Percentiles rank a stretch among this genome's conserved stretches.
phyloP scores from a whole-genome alignment of 139 green algal genomes.

The Chlamydomonas sphaeroides region DNA sequence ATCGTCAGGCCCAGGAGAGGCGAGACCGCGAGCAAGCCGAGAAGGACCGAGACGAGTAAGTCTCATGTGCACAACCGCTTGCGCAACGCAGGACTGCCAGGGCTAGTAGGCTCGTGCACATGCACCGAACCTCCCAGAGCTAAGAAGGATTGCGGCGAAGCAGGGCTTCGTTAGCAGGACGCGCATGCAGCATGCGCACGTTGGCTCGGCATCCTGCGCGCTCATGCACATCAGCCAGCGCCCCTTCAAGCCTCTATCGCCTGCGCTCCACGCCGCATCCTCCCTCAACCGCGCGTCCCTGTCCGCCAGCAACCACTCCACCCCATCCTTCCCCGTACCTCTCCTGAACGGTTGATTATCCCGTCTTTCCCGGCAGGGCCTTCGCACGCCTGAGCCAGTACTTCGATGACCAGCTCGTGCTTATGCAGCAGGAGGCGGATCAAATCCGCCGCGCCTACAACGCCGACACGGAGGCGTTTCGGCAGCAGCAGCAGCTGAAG shows the following conservation, averaged over 20 bases:
- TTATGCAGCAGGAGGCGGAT: slow-evolving; percentile 65
- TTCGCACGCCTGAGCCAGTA: slow-evolving; percentile 62
- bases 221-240: too few species aligned
- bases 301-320: background rate
- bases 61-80: background rate
- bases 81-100: too few species aligned
- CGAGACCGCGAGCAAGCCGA: slow-evolving; percentile 43
- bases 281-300: background rate
- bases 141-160: too few species aligned
- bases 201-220: too few species aligned
- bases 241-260: too few species aligned
- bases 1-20: slow-evolving; percentile 61
- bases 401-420: slow-evolving; percentile 59
- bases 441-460: slow-evolving; percentile 36
- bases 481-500: slow-evolving; percentile 62
- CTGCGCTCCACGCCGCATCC: too few species aligned
- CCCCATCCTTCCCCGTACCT: too few species aligned
- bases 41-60: slow-evolving; percentile 65
- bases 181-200: too few species aligned
- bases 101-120: too few species aligned
- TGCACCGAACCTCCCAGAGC: too few species aligned
- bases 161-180: too few species aligned
- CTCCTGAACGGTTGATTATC: too few species aligned
- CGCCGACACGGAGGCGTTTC: slow-evolving; percentile 53
- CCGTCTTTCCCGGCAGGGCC: slow-evolving; percentile 41